These are phyloP conservation scores for Vitis rotundifolia DNA, from an alignment of 164 flowering plant genomes.

Conservation along the genomic window DNA sequence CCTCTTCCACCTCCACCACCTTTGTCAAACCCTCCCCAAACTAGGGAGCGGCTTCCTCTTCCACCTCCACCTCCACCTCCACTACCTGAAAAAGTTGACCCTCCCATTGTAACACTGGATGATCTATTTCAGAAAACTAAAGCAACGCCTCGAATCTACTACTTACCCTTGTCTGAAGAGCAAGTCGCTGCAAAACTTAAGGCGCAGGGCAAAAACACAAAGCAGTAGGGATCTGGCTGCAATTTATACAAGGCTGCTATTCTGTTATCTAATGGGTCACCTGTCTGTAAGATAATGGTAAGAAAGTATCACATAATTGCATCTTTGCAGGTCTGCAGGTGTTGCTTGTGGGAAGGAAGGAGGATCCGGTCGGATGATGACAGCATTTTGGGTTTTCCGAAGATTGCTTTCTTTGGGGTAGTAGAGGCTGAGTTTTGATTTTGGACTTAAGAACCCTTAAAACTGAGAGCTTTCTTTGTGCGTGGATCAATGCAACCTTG, in stretches of 20 bases:
- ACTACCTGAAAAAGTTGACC: constrained; percentile 46
- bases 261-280: constrained; percentile 10
- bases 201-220: constrained; percentile 36
- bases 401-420: constrained; percentile 1
- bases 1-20: constrained; percentile 64
- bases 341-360: constrained; percentile 13
- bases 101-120: constrained; percentile 77
- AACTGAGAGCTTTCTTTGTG: constrained; percentile 4
- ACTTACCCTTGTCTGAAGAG: constrained; percentile 80
- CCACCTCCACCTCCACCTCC: constrained; percentile 67
- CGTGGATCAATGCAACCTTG: background rate
- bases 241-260: constrained; percentile 14
- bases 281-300: constrained; percentile 24
- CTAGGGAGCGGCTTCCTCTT: constrained; percentile 46
- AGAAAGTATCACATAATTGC: constrained; percentile 29
- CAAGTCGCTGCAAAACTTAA: constrained; percentile 68
- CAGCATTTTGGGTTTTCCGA: constrained; percentile 7
- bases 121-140: constrained; percentile 83
- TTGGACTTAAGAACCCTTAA: constrained; percentile 7
- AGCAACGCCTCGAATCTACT: constrained; percentile 81
- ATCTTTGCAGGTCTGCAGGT: constrained; percentile 56
- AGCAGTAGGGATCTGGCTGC: constrained; percentile 33
- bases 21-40: constrained; percentile 37
- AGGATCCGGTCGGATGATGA: constrained; percentile 9
- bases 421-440: constrained; percentile 2